Evolutionary conservation across 805 yeast genomes (phyloP).

Genomic region (Ogataea trehalophila): DNA sequence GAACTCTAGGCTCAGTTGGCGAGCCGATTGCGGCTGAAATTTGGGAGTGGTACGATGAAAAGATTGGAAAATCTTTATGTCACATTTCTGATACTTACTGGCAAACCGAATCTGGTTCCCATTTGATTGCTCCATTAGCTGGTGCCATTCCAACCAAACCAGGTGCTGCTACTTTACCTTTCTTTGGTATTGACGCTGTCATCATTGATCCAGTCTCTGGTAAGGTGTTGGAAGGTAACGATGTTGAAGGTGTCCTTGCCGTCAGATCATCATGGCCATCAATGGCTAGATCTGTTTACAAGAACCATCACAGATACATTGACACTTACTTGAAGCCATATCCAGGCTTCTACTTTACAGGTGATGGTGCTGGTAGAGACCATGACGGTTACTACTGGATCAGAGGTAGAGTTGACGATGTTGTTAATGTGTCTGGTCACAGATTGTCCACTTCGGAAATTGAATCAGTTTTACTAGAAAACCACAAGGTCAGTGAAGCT

Average conservation of each 20-base stretch:
- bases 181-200: constrained; percentile 73
- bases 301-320: constrained; percentile 65
- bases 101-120: constrained; percentile 88
- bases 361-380: constrained; percentile 88
- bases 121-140: constrained; percentile 71
- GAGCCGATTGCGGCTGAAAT: constrained; percentile 83
- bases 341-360: constrained; percentile 79
- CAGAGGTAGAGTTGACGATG: constrained; percentile 83
- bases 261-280: constrained; percentile 78
- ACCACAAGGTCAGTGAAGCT: constrained; percentile 63
- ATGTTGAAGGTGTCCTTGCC: constrained; percentile 78
- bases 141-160: constrained; percentile 78
- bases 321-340: constrained; percentile 83
- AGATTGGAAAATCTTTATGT: constrained; percentile 64
- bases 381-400: constrained; percentile 83
- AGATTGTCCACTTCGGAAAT: constrained; percentile 86
- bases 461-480: constrained; percentile 77
- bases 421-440: constrained; percentile 83
- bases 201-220: constrained; percentile 75
- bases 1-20: constrained; percentile 79
- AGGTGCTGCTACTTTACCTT: constrained; percentile 80
- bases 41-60: constrained; percentile 81
- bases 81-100: constrained; percentile 81
- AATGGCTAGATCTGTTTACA: constrained; percentile 78
- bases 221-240: constrained; percentile 59